Conservation (phyloP, 2,329 filamentous ascomycete species). For the Stagonosporopsis vannaccii region DNA sequence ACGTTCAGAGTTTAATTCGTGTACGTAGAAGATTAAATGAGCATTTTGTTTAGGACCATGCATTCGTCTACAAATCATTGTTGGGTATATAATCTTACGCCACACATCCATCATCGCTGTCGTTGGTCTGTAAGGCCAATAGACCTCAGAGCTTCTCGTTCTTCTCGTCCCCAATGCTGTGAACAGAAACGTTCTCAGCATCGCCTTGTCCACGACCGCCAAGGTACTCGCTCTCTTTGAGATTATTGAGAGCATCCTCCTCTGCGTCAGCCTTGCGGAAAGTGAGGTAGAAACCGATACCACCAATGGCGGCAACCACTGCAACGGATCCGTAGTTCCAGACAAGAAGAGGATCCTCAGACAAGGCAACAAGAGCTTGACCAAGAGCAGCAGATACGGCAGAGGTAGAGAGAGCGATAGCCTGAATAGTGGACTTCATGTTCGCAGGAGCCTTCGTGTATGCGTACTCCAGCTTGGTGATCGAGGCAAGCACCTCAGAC, state of each 20-base stretch:
- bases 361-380: constrained; percentile 41
- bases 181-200: constrained; percentile 25
- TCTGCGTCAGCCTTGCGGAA: constrained; percentile 44
- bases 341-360: constrained; percentile 42
- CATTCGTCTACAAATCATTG: background rate
- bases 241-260: constrained; percentile 44
- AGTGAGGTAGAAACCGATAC: constrained; percentile 40
- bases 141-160: constrained; percentile 24
- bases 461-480: constrained; percentile 68
- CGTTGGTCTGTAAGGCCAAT: too few relatives aligned
- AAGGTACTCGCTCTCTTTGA: constrained; percentile 33
- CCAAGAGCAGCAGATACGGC: constrained; percentile 43
- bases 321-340: constrained; percentile 45
- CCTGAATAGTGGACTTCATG: constrained; percentile 59
- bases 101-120: background rate
- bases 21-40: background rate
- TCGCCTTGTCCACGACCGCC: constrained; percentile 27
- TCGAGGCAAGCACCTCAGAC: constrained; percentile 69
- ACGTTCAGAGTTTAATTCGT: too few relatives aligned
- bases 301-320: constrained; percentile 42
- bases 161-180: constrained; percentile 30
- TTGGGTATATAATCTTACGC: constrained; percentile 11
- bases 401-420: constrained; percentile 46
- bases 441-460: constrained; percentile 62
- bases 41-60: background rate